Conservation (phyloP, 257 asterid species). For the Forsythia suspensa region DNA sequence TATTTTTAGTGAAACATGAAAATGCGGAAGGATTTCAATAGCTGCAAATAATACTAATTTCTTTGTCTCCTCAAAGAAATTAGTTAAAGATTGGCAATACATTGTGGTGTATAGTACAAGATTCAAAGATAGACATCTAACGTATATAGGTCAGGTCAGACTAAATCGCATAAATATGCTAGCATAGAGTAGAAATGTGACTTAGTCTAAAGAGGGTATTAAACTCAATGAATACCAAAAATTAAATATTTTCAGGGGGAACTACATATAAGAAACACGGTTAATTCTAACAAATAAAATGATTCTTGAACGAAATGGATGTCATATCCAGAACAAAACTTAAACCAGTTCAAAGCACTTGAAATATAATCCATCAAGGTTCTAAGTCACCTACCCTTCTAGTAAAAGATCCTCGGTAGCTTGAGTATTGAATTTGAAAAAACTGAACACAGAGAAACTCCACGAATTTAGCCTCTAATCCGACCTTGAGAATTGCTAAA, state of each 20-base stretch:
- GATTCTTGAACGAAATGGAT: background rate
- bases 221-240: background rate
- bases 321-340: background rate
- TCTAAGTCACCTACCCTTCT: background rate
- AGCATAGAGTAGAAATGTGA: background rate
- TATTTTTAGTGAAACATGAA: background rate
- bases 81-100: background rate
- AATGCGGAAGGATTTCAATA: background rate
- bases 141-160: background rate
- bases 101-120: background rate
- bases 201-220: background rate
- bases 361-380: background rate
- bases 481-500: constrained; percentile 12
- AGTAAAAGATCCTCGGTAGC: background rate
- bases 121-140: background rate
- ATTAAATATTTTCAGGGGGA: background rate
- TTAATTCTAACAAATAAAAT: background rate
- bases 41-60: background rate
- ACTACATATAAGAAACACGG: background rate
- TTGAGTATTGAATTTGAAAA: background rate
- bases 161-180: background rate
- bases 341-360: constrained; percentile 14
- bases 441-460: background rate
- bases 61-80: background rate
- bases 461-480: constrained; percentile 22